Evolutionary conservation across 306 rosid species (phyloP), one percentile per base, ranked within the genome.

Genomic region (Glycyrrhiza uralensis): DNA sequence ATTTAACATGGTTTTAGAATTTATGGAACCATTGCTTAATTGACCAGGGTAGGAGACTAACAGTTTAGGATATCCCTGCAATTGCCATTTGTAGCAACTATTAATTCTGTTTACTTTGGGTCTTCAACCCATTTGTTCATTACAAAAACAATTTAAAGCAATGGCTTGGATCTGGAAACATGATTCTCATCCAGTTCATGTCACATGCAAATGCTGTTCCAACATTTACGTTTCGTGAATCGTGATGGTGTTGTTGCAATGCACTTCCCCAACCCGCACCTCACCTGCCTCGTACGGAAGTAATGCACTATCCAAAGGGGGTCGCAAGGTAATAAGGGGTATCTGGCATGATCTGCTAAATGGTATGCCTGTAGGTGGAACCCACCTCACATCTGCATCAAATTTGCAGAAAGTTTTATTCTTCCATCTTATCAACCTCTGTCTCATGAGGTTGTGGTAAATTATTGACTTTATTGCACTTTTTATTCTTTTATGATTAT

Each of bases 31-130:
- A 87, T 89, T 87, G 79, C 74, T 85, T 51, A 62, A 80, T 86
- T 89, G 85, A 88, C 85, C 83, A 51, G 78, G 24, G 61, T 89
- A 88, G 96, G 81, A n/a, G n/a, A 61, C 50, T 91, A 89, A 77
- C 88, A 83, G 59, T 82, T 72, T 92, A 85, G 94, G 89, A 77
- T 77, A 72, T 86, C 76, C 81, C 81, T 84, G 89, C 87, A 88
- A 77, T 89, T 89, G 88, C 71, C 71, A 81, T 79, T 85, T 83
- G 84, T 85, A 82, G 51, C 84, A 52, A 85, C 86, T 69, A 42
- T 77, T 74, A 75, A 78, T 84, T 89, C 87, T 82, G 88, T 85
- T 82, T 86, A 81, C 84, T 71, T 44, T 56, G 85, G 87, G 79
- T 76, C 45, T 76, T 79, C 77, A 83, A 75, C 87, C 85, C 88